Evolutionary conservation across 495 filamentous ascomycete genomes (phyloP), one percentile per base, ranked within the genome.

Genomic region (Tuber aestivum): DNA sequence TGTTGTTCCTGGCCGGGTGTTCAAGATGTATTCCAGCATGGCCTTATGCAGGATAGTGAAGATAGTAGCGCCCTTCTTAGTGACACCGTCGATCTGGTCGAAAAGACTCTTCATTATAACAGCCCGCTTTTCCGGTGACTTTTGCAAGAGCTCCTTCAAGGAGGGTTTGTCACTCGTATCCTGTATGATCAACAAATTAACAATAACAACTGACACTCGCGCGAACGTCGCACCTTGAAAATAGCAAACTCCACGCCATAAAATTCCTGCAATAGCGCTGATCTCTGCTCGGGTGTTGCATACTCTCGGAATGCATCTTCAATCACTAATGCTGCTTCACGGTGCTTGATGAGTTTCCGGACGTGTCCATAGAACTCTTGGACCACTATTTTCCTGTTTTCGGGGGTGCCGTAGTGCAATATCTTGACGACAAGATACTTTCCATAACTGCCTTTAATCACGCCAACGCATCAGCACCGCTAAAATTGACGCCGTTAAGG

Each of bases 41-140:
- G 95, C 96, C 78, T 96, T 95, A 84, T 99, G 96, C 8, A 98
- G 88, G 87, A 98, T 94, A 1, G 94, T 97, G 84, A 98, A 99
- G 10, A 92, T 94, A 21, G 94, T 95, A 79, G 93, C 89, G 85
- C 96, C 94, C 88, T 99, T 99, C 85, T 97, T 94, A 72, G 97
- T 87, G 37, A 98, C 88, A 74, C 91, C 88, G 83, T 97, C 97
- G 85, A 94, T 93, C 80, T 97, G 87, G 77, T 94, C 92, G 77
- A 90, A 88, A 48, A 97, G 87, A 82, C 91, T 91, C 79, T 90
- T 90, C 91, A 97, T 92, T 70, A 96, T 93, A 0, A 94, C 90
- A 9, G 87, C 87, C 35, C 93, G 89, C 87, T 97, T 98, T 84
- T 94, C 92, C 1, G 95, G 93, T 65, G 90, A 86, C 71, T 89